Evolutionary conservation across 148 eudicot genomes (phyloP).

Genomic region (Amaranthus hypochondriacus): DNA sequence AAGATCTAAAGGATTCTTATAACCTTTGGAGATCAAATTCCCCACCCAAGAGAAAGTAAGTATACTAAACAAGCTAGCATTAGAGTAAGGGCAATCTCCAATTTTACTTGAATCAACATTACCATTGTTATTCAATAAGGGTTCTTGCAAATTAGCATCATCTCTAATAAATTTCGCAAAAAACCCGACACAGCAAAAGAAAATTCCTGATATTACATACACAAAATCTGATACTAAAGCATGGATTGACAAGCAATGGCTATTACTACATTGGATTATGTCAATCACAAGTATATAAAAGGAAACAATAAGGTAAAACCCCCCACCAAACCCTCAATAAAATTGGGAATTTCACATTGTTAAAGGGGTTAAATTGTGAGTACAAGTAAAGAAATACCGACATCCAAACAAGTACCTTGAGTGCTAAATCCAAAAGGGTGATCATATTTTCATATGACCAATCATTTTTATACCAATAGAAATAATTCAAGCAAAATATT

Average conservation of each 20-base stretch:
- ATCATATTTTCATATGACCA: slow-evolving; percentile 43
- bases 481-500: slow-evolving; percentile 35
- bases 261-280: slow-evolving; percentile 14
- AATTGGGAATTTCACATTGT: slow-evolving; percentile 35
- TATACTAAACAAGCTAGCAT: slow-evolving; percentile 28
- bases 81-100: slow-evolving; percentile 32
- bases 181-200: slow-evolving; percentile 23
- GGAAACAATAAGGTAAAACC: slow-evolving; percentile 45
- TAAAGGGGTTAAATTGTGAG: slow-evolving; percentile 27
- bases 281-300: slow-evolving; percentile 48
- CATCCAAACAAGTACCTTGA: slow-evolving; percentile 40
- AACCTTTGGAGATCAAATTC: slow-evolving; percentile 30
- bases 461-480: slow-evolving; percentile 45
- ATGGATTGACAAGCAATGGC: slow-evolving; percentile 11
- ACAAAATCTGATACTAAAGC: slow-evolving; percentile 28
- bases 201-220: slow-evolving; percentile 28
- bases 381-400: slow-evolving; percentile 41
- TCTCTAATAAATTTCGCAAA: slow-evolving; percentile 20
- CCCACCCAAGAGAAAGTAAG: slow-evolving; percentile 37
- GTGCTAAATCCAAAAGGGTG: slow-evolving; percentile 34
- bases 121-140: slow-evolving; percentile 27
- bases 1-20: slow-evolving; percentile 34
- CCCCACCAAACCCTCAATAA: slow-evolving; percentile 68
- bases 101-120: slow-evolving; percentile 11
- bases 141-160: slow-evolving; percentile 22